Evolutionary conservation across 192 early-diverging fungal genomes (phyloP).

Genomic region (Funneliformis geosporum): DNA sequence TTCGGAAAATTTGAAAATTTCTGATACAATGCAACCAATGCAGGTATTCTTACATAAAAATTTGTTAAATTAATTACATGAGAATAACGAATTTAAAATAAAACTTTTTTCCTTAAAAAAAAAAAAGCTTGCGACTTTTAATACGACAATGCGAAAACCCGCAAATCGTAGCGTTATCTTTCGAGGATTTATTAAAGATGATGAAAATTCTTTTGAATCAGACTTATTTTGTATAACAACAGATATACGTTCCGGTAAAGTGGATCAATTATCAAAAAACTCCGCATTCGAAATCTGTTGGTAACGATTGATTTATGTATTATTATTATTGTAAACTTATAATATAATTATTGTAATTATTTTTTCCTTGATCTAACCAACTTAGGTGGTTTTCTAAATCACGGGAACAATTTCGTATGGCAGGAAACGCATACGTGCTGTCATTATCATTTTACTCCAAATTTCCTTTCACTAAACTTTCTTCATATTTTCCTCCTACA

Average conservation of each 20-base stretch:
- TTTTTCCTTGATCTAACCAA: no score
- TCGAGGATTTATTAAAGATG: slow-evolving; percentile 43
- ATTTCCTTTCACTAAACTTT: background rate
- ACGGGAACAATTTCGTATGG: slow-evolving; percentile 43
- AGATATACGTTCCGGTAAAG: slow-evolving; percentile 38
- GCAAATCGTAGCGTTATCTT: slow-evolving; percentile 43
- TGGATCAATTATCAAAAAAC: slow-evolving; percentile 35
- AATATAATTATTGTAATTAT: no score
- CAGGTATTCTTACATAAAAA: background rate
- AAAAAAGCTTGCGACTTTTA: background rate
- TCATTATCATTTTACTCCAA: slow-evolving; percentile 12
- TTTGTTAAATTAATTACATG: no score
- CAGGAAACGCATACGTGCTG: slow-evolving; percentile 33
- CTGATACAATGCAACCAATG: background rate
- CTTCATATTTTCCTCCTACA: background rate
- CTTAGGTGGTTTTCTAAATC: slow-evolving; percentile 43
- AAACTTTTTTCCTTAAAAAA: no score
- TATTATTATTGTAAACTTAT: background rate
- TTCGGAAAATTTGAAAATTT: slow-evolving; percentile 1
- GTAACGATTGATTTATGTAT: slow-evolving; percentile 21
- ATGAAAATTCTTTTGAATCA: slow-evolving; percentile 37
- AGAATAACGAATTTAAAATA: no score
- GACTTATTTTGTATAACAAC: slow-evolving; percentile 34
- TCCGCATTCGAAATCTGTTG: slow-evolving; percentile 39
- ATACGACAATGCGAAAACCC: slow-evolving; percentile 19